A percentile compares a stretch with the other conserved stretches of the same genome.
phyloP scores from a whole-genome alignment of 2,329 filamentous ascomycete genomes.

The Helicocarpus griseus region DNA sequence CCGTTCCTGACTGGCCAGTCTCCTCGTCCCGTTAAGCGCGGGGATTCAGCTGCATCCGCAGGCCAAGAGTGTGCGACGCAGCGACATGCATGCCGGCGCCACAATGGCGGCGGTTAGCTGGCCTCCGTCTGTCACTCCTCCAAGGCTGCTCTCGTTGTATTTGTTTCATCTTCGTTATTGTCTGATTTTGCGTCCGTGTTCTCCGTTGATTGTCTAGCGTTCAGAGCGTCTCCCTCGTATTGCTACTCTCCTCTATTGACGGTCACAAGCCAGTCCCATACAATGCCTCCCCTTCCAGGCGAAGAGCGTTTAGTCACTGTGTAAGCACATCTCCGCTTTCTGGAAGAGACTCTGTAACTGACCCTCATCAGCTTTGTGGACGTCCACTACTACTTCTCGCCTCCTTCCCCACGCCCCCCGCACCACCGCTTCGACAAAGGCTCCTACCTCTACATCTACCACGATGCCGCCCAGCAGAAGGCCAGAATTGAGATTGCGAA shows the following conservation, averaged over 20 bases:
- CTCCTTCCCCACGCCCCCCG: constrained; percentile 44
- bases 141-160: neutral
- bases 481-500: constrained; percentile 55
- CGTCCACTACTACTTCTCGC: constrained; percentile 54
- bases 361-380: constrained; percentile 47
- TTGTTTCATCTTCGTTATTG: neutral
- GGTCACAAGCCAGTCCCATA: constrained; percentile 2
- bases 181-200: neutral
- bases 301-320: constrained; percentile 39
- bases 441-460: constrained; percentile 56
- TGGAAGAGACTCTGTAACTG: constrained; percentile 5
- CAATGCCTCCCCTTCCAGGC: constrained; percentile 37
- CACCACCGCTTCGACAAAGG: constrained; percentile 56
- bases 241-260: neutral
- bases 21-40: neutral
- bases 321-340: constrained; percentile 24
- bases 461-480: constrained; percentile 44
- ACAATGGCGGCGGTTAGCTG: neutral
- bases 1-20: neutral
- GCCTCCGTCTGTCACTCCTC: neutral
- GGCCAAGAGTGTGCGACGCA: neutral
- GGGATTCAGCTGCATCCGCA: neutral
- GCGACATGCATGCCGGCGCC: neutral
- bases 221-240: constrained; percentile 1
- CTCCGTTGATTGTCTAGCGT: neutral